phyloP scores from a whole-genome alignment of 768 basidiomycete genomes.

The Lentinula guzmanii region DNA sequence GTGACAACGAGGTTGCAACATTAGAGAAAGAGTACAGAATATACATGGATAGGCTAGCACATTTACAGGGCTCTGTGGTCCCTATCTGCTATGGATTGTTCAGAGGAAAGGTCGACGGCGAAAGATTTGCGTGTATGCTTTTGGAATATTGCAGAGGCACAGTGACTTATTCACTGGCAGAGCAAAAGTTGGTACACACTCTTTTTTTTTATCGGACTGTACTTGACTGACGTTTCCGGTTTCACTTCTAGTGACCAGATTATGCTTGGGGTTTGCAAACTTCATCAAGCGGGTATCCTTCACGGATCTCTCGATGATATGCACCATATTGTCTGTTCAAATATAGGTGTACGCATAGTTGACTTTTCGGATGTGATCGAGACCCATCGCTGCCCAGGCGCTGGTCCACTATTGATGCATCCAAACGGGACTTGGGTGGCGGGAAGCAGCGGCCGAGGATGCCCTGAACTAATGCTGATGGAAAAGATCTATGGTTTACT shows the following conservation, averaged over 20 bases:
- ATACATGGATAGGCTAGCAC: conserved; percentile 24
- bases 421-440: not conserved
- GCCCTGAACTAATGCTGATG: conserved; percentile 17
- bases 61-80: conserved; percentile 31
- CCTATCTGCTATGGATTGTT: conserved; percentile 34
- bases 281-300: conserved; percentile 30
- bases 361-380: conserved; percentile 26
- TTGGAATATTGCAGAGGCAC: conserved; percentile 29
- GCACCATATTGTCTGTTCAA: conserved; percentile 25
- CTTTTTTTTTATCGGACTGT: not conserved
- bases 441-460: conserved; percentile 8
- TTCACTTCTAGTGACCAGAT: conserved; percentile 20
- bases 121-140: conserved; percentile 25
- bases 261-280: conserved; percentile 23
- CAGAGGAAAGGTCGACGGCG: conserved; percentile 18
- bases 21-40: conserved; percentile 26
- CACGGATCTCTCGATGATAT: conserved; percentile 27
- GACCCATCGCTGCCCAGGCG: conserved; percentile 22
- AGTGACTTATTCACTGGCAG: conserved; percentile 10
- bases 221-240: not conserved
- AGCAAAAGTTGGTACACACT: conserved; percentile 15
- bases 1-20: conserved; percentile 15
- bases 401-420: conserved; percentile 9
- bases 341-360: conserved; percentile 25
- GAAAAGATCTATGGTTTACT: conserved; percentile 2